Evolutionary conservation across 1,284 basidiomycete genomes (phyloP).

Genomic region (Leucoagaricus sp.): DNA sequence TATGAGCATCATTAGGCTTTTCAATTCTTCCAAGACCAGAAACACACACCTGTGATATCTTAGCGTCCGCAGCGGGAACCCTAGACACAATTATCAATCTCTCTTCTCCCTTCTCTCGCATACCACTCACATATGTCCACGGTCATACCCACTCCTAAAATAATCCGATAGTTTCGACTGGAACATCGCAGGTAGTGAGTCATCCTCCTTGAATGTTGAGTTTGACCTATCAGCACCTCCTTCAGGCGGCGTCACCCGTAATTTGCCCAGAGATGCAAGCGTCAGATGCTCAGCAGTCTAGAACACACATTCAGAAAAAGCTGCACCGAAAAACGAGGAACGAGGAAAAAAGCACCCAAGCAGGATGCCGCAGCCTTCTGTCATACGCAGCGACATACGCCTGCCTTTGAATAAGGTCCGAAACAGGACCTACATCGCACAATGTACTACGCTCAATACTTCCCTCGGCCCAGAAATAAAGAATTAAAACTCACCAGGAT

Average conservation of each 20-base stretch:
- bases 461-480: neutral
- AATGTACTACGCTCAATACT: constrained; percentile 14
- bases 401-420: constrained; percentile 77
- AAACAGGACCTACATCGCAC: constrained; percentile 69
- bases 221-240: constrained; percentile 67
- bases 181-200: constrained; percentile 76
- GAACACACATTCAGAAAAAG: constrained; percentile 3
- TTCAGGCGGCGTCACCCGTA: constrained; percentile 22
- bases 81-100: constrained; percentile 37
- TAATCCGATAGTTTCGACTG: constrained; percentile 89
- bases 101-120: neutral
- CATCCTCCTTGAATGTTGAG: constrained; percentile 89
- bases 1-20: constrained; percentile 32
- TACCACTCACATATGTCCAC: constrained; percentile 87
- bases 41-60: constrained; percentile 66
- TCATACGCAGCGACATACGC: constrained; percentile 94
- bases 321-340: neutral
- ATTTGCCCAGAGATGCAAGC: constrained; percentile 56
- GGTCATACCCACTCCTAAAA: constrained; percentile 93
- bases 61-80: constrained; percentile 98
- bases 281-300: constrained; percentile 94
- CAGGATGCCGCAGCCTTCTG: constrained; percentile 85
- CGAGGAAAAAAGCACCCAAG: constrained; percentile 65
- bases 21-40: neutral
- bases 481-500: constrained; percentile 57